A percentile compares a stretch with the other conserved stretches of the same genome.
Evolutionary conservation across 108 stramenopile genomes (phyloP).

Genomic region (Skeletonema costatum): DNA sequence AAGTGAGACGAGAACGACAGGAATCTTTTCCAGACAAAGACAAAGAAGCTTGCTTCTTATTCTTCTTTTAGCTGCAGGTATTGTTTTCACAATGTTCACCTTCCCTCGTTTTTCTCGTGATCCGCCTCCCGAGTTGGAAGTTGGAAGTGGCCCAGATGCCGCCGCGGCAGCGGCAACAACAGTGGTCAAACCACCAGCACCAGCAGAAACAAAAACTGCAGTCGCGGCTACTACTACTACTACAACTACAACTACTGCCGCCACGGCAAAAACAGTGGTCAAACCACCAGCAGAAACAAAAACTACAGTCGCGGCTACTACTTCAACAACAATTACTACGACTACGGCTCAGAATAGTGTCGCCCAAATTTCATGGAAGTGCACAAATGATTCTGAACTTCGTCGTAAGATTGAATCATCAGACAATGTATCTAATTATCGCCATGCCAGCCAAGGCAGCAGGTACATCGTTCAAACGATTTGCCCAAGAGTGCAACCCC

Average conservation of each 20-base stretch:
- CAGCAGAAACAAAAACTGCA: not conserved
- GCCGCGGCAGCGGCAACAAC: not conserved
- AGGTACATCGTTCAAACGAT: conserved; percentile 19
- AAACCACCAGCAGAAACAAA: not conserved
- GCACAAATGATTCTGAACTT: conserved; percentile 3
- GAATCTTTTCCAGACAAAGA: no score
- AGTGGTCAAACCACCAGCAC: not conserved
- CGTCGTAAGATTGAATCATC: conserved; percentile 15
- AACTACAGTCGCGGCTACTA: not conserved
- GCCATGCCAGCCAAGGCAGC: conserved; percentile 31
- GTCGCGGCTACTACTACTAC: not conserved
- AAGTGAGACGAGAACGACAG: no score
- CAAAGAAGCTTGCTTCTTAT: no score
- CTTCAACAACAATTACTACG: not conserved
- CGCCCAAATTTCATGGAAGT: conserved; percentile 12
- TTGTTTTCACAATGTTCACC: no score
- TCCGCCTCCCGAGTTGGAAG: no score
- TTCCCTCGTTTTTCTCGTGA: no score
- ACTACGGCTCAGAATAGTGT: not conserved
- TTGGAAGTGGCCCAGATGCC: not conserved
- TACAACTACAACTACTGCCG: not conserved
- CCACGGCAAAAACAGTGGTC: not conserved
- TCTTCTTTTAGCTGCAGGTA: no score
- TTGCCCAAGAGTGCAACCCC: conserved; percentile 20
- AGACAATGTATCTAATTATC: conserved; percentile 26